Evolutionary conservation across 139 green algal species (phyloP), one percentile per base, ranked within the genome.

Genomic region (Auxenochlorella pyrenoidosa): DNA sequence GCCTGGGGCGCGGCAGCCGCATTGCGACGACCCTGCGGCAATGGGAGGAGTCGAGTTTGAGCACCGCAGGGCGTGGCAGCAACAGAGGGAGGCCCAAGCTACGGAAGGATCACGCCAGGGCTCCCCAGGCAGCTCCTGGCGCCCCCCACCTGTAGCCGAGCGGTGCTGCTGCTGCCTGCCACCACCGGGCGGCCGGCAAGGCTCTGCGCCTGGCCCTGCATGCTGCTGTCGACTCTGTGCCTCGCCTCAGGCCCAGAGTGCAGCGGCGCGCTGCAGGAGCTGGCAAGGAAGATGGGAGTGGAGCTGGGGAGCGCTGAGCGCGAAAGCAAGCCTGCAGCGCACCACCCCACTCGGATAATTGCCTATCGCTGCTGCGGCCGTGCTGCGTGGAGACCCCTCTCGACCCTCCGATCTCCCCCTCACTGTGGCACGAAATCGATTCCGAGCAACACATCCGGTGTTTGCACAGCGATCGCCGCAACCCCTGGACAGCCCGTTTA

Each of bases 11-110:
- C 21, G 54, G n/a, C 54, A 12, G 54, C n/a, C 16, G 44, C 78
- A 85, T 85, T 85, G 38, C 80, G 59, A 40, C 80, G 80, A 66
- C 60, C 59, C 80, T 85, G 80, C 80, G 43, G 41, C 30, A 51
- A 3, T 26, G 63, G 24, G 30, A 13, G 63, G 34, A n/a, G 2
- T 10, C 1, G n/a, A 32, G 19, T 36, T 72, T 76, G 28, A 54
- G 63, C 22, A 30, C 26, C 12, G 54, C 54, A 63, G 16, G 54
- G 54, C 15, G 47, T 24, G 54, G 54, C 54, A 63, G 54, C 54
- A 24, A 3, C 10, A 13, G 54, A 13, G 22, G 54, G 54, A 63
- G 18, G 54, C 54, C 22, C 22, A n/a, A 13, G 10, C 54, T 54
- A 36, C n/a, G 28, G n/a, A 44, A 44, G 30, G 70, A 76, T 76